Evolutionary conservation across 2,329 filamentous ascomycete species (phyloP).

Genomic region (Fusarium clavum): DNA sequence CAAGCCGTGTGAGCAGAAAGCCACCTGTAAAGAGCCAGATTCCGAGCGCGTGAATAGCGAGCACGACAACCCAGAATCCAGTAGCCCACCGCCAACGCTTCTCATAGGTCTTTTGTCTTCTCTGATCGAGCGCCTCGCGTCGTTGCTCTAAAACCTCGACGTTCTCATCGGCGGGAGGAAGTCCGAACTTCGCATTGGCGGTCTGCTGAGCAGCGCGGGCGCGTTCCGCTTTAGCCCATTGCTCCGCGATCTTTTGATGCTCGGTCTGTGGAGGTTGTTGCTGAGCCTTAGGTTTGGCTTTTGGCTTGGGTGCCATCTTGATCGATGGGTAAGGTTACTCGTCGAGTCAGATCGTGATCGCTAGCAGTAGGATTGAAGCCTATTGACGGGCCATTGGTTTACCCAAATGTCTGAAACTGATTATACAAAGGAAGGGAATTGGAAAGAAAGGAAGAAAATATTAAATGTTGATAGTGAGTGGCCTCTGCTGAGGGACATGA

Average conservation of each 20-base stretch:
- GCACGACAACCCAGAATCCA: conserved; percentile 76
- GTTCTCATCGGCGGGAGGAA: conserved; percentile 50
- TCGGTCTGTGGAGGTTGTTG: conserved; percentile 52
- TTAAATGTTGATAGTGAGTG: conserved; percentile 29
- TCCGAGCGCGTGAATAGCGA: conserved; percentile 80
- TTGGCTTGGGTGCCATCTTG: conserved; percentile 47
- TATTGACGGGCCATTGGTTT: conserved; percentile 46
- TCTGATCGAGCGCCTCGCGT: conserved; percentile 60
- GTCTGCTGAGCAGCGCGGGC: conserved; percentile 59
- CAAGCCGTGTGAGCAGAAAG: conserved; percentile 88
- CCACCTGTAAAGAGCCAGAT: conserved; percentile 95
- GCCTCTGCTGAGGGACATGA: conserved; percentile 37
- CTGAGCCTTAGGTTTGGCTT: conserved; percentile 45
- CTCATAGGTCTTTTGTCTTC: conserved; percentile 63
- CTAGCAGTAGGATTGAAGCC: conserved; percentile 27
- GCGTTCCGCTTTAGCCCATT: conserved; percentile 66
- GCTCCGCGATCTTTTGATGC: conserved; percentile 64
- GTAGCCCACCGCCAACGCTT: conserved; percentile 68
- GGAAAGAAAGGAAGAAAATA: conserved; percentile 3
- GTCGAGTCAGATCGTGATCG: conserved; percentile 23
- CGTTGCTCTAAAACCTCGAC: conserved; percentile 57
- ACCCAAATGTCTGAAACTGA: conserved; percentile 16
- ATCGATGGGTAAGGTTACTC: conserved; percentile 33
- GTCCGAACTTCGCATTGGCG: conserved; percentile 45
- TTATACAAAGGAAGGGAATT: conserved; percentile 24